These are phyloP conservation scores for Peniophora sp. DNA, from an alignment of 1,284 basidiomycete species.

Conservation along the genomic window DNA sequence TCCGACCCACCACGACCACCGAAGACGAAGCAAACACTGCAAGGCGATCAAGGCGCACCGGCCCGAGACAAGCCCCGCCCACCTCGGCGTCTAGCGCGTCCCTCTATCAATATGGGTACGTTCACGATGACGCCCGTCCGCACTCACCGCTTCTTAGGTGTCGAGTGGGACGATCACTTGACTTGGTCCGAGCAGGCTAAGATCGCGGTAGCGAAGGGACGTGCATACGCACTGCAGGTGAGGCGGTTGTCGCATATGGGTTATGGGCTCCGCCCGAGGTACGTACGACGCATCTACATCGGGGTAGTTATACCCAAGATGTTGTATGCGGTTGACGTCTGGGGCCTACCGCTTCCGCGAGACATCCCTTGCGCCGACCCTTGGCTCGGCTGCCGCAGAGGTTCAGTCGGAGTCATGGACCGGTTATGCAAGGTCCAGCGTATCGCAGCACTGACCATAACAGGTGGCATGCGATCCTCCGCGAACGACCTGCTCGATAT, in stretches of 20 bases:
- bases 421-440: conserved; percentile 3
- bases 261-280: not conserved
- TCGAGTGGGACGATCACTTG: not conserved
- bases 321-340: not conserved
- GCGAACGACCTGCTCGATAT: conserved; percentile 3
- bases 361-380: not conserved
- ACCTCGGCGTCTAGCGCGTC: not conserved
- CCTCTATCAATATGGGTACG: not conserved
- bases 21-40: not conserved
- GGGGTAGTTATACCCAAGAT: not conserved
- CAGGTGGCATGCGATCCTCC: conserved; percentile 5
- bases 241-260: not conserved
- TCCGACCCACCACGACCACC: not conserved
- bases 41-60: not conserved
- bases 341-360: not conserved
- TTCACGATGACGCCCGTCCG: not conserved
- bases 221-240: not conserved
- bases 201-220: not conserved
- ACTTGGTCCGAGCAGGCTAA: not conserved
- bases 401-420: conserved; percentile 3
- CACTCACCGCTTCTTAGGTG: not conserved
- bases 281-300: not conserved
- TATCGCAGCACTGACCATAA: conserved; percentile 4
- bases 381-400: not conserved
- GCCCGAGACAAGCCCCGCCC: too few species aligned